These are phyloP conservation scores for Lentinus brumalis DNA, from an alignment of 768 basidiomycete species.

Conservation along the genomic window DNA sequence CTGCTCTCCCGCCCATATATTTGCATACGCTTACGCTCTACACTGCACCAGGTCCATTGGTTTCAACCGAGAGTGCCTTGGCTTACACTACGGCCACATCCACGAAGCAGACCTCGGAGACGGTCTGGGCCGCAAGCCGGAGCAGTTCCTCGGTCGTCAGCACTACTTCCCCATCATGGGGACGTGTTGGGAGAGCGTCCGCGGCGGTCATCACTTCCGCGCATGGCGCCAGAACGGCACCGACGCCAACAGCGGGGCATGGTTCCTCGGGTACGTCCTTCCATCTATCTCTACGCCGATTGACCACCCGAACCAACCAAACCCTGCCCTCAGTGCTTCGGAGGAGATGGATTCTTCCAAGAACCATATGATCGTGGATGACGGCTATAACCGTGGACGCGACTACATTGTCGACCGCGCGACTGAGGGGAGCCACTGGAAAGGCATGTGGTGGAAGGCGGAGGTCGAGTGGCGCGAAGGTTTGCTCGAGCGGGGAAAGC, in stretches of 20 bases:
- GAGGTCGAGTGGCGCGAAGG: constrained; percentile 76
- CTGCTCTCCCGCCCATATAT: constrained; percentile 11
- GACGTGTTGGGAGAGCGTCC: constrained; percentile 85
- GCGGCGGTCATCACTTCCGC: constrained; percentile 87
- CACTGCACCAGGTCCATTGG: constrained; percentile 63
- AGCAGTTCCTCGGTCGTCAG: constrained; percentile 77
- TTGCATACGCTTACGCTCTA: not conserved
- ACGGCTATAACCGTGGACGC: constrained; percentile 84
- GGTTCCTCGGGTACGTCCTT: constrained; percentile 75
- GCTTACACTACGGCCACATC: constrained; percentile 71
- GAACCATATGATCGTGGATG: constrained; percentile 70
- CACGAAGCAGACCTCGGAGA: constrained; percentile 86
- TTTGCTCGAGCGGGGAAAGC: constrained; percentile 65
- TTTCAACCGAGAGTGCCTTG: constrained; percentile 81
- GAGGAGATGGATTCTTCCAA: constrained; percentile 70
- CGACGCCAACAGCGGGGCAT: constrained; percentile 68
- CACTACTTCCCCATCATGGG: constrained; percentile 79
- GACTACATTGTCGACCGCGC: constrained; percentile 77
- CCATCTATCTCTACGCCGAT: too few relatives aligned
- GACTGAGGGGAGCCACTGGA: constrained; percentile 58
- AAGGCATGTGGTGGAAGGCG: constrained; percentile 72
- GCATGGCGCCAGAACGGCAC: constrained; percentile 90
- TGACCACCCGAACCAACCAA: too few relatives aligned
- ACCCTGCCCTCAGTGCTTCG: constrained; percentile 52
- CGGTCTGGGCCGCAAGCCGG: constrained; percentile 67